A percentile compares a stretch with the other conserved stretches of the same genome.
Conservation (phyloP, 768 basidiomycete species). For the Brasilioporus rufonigricans region DNA sequence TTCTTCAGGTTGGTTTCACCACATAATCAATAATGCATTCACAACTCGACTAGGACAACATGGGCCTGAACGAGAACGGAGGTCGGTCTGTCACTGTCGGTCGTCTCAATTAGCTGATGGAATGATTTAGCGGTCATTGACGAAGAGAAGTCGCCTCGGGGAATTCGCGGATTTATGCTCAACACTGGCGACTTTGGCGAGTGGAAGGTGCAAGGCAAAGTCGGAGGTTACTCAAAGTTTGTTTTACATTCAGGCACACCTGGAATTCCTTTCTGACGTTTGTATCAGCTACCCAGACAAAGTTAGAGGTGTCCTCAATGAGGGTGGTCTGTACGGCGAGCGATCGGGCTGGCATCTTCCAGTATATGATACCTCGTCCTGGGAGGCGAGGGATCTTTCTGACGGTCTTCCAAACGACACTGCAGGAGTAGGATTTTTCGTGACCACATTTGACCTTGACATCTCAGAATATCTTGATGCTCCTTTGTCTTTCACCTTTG, state of each 20-base stretch:
- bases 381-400: conserved; percentile 55
- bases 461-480: conserved; percentile 63
- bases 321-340: conserved; percentile 72
- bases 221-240: conserved; percentile 67
- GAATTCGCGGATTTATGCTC: conserved; percentile 75
- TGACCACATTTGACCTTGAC: conserved; percentile 65
- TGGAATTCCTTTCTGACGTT: not conserved
- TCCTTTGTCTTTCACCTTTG: conserved; percentile 70
- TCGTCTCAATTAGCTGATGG: conserved; percentile 1
- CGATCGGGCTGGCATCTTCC: conserved; percentile 75
- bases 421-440: conserved; percentile 81
- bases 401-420: conserved; percentile 53
- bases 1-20: conserved; percentile 56
- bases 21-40: not conserved
- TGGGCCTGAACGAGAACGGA: conserved; percentile 69
- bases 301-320: conserved; percentile 65
- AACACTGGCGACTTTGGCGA: conserved; percentile 54
- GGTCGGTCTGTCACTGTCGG: conserved; percentile 31
- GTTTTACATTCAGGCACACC: conserved; percentile 13
- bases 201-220: conserved; percentile 77
- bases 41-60: conserved; percentile 57
- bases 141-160: conserved; percentile 69
- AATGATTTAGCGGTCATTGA: conserved; percentile 38
- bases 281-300: conserved; percentile 68
- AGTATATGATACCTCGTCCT: conserved; percentile 60